phyloP scores from a whole-genome alignment of 2,329 filamentous ascomycete species.

The Byssoonygena ceratinophila region DNA sequence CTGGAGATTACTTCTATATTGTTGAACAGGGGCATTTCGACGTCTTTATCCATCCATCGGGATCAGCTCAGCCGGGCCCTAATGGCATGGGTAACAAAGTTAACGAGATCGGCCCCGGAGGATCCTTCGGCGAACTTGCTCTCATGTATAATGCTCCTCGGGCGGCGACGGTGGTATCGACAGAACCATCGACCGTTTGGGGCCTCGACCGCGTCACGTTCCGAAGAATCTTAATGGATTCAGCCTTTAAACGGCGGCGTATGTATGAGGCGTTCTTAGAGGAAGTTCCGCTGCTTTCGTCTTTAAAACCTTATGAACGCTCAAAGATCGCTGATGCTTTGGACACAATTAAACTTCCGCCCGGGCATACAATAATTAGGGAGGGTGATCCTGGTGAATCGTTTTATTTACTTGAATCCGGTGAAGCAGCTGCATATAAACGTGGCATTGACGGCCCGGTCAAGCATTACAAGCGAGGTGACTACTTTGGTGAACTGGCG shows the following conservation, averaged over 20 bases:
- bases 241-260: constrained; percentile 84
- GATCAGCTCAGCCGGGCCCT: constrained; percentile 57
- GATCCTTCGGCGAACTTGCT: constrained; percentile 91
- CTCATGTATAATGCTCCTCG: constrained; percentile 98
- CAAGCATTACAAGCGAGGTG: constrained; percentile 76
- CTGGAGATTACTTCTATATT: constrained; percentile 95
- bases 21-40: constrained; percentile 87
- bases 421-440: constrained; percentile 79
- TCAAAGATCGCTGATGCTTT: constrained; percentile 96
- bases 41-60: constrained; percentile 73
- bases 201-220: constrained; percentile 92
- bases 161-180: constrained; percentile 83
- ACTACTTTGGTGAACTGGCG: constrained; percentile 94
- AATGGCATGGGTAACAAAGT: constrained; percentile 79
- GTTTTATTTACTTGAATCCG: constrained; percentile 82
- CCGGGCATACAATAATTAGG: constrained; percentile 72
- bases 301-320: constrained; percentile 81
- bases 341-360: constrained; percentile 75
- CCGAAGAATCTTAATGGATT: constrained; percentile 96
- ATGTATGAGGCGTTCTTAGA: constrained; percentile 97
- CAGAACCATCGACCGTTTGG: constrained; percentile 78
- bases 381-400: constrained; percentile 86
- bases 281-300: constrained; percentile 75
- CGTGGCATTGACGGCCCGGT: constrained; percentile 59
- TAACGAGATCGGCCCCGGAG: constrained; percentile 69